Evolutionary conservation across 495 filamentous ascomycete genomes (phyloP), one percentile per base, ranked within the genome.

Genomic region (Margaritispora aquatica): DNA sequence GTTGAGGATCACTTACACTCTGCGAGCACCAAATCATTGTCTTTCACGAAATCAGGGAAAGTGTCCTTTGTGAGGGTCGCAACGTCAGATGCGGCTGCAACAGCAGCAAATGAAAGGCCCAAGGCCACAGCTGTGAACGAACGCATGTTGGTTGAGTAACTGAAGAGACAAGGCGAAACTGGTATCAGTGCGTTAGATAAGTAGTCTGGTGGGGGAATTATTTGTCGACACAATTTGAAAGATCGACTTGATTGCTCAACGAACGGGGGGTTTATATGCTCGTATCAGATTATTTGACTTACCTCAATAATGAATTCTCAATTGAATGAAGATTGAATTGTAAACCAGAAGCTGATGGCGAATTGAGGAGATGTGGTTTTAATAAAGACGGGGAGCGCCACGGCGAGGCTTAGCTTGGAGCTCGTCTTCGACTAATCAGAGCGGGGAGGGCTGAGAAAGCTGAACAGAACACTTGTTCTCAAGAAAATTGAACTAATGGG

Each of bases 31-130:
- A 97, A 80, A 65, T 88, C 84, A 70, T 97, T 85, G 60, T 87
- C 80, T 66, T 86, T 89, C 61, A 99, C 75, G 75, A 97, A 99
- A 51, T 82, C 80, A 48, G 85, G 74, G 68, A 98, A 97, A 46
- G 82, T 92, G 65, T 94, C 91, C 73, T 83, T 88, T 71, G 84
- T 93, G 58, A 99, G 75, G 31, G 89, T 81, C 61, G 86, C 76
- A 44, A 98, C 94, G 70, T 97, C 89, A 27, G 89, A 93, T 13
- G 79, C 79, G 31, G 77, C 75, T 55, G 77, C 76, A 26, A 81
- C 79, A 21, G 80, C 73, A 57, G 86, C 85, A 57, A 81, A 80
- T 24, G 84, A 69, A 56, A 89, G 78, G 71, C 74, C 74, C 62
- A 89, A 74, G 70, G 80, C 80, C 63, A 77, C 66, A 60, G 74